Percentiles rank a stretch among this genome's conserved stretches.
Evolutionary conservation across 2,329 filamentous ascomycete genomes (phyloP).

Genomic region (Talaromyces sp.): DNA sequence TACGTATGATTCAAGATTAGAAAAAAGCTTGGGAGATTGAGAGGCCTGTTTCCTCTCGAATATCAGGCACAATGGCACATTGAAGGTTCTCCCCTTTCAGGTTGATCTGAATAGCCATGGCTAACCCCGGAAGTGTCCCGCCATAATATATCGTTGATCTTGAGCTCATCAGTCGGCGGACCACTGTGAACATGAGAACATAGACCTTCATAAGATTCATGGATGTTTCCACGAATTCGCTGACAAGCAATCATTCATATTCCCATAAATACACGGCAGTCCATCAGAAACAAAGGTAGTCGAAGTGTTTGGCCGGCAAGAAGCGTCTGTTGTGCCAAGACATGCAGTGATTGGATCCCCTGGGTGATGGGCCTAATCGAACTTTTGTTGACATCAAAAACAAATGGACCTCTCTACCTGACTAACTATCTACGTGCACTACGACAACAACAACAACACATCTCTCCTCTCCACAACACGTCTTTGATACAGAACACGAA

Average conservation of each 20-base stretch:
- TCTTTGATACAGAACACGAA: neutral
- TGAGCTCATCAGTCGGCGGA: neutral
- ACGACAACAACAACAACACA: neutral
- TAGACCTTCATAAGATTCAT: neutral
- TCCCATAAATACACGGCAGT: neutral
- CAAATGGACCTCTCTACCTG: neutral
- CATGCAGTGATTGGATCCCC: constrained; percentile 12
- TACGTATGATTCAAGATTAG: neutral
- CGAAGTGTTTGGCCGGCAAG: neutral
- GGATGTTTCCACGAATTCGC: neutral
- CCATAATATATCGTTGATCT: neutral
- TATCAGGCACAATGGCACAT: neutral
- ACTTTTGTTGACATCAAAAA: constrained; percentile 19
- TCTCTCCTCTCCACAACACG: neutral
- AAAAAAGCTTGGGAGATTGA: neutral
- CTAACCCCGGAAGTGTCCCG: neutral
- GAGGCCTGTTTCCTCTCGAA: neutral
- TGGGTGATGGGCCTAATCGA: constrained; percentile 13
- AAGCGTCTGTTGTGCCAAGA: neutral
- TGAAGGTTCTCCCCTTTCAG: neutral
- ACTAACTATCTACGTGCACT: neutral
- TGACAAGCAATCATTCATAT: neutral
- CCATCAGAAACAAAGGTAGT: neutral
- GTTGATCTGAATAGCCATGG: neutral
- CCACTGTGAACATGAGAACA: neutral